Base-by-base conservation (phyloP, 2,329 filamentous ascomycete species). In the Colletotrichum costaricense region DNA sequence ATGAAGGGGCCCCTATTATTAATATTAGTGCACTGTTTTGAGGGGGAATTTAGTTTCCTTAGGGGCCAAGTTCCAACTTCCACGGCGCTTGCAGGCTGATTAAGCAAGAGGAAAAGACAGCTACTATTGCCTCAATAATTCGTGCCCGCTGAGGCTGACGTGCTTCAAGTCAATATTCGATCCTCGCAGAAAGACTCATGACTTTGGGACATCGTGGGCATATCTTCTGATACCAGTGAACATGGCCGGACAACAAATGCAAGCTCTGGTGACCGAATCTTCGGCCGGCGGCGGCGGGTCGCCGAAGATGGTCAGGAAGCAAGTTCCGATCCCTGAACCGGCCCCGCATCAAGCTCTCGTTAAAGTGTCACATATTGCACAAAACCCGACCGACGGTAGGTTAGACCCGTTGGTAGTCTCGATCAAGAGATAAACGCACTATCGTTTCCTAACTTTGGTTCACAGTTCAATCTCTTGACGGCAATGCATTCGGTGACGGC, bases 401-500 rank as follows among this genome's bases (percentile, higher is more conserved):
- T 11, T n/a, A 9, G n/a, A n/a, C n/a, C 9, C n/a, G 28, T 24
- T 49, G 7, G 8, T 49, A 22, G 19, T 49, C 42, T 22, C 19
- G 19, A 42, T 6, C 11, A 42, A 19, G 38, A 19, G 30, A 38
- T 24, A 24, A 35, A 4, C 35, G 16, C 1, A 14, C 5, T 16
- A 2, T 5, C 2, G 9, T 12, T 16, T 26, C 16, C 62, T 70
- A 6, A 70, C 1, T 24, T 7, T 9, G 5, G 57, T 19, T 0
- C 8, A 2, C 6, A 81, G 82, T 83, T 4, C 77, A 80, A 76
- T 76, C 78, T 3, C 79, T 84, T 55, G 82, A 84, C 63, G 6
- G 55, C 2, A 81, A 84, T 49, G 78, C 78, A 2, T 85, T 85
- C 52, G 82, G 81, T 4, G 79, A 83, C 8, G 82, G 79, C 3